phyloP scores from a whole-genome alignment of 495 filamentous ascomycete genomes.

The Stereocaulon alpinum region DNA sequence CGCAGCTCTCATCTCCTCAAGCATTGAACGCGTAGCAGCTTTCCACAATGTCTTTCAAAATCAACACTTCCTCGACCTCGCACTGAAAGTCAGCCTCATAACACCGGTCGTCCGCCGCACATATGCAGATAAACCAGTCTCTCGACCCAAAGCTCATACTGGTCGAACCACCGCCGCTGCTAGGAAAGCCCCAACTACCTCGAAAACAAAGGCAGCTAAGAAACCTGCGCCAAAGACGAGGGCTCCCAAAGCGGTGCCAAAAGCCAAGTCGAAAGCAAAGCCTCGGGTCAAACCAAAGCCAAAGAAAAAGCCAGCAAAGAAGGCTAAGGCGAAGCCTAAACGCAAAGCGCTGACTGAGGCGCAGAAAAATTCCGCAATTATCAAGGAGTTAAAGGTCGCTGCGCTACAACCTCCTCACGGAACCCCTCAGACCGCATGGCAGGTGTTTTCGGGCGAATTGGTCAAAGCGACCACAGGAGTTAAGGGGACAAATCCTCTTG shows the following conservation, averaged over 20 bases:
- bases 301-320: slow-evolving; percentile 16
- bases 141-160: slow-evolving; percentile 26
- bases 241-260: slow-evolving; percentile 9
- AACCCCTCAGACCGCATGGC: slow-evolving; percentile 15
- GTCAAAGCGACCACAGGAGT: not conserved
- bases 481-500: not conserved
- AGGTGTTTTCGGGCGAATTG: slow-evolving; percentile 24
- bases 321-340: slow-evolving; percentile 22
- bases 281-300: slow-evolving; percentile 15
- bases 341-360: slow-evolving; percentile 8
- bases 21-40: slow-evolving; percentile 18
- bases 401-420: slow-evolving; percentile 30
- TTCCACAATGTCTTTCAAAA: slow-evolving; percentile 1
- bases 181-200: slow-evolving; percentile 15
- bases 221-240: slow-evolving; percentile 14
- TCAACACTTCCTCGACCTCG: not conserved
- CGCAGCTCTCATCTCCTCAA: slow-evolving; percentile 8
- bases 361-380: not conserved
- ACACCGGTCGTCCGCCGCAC: slow-evolving; percentile 8
- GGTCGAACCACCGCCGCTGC: slow-evolving; percentile 19
- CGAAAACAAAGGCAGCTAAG: slow-evolving; percentile 15
- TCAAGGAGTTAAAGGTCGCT: slow-evolving; percentile 26
- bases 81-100: not conserved
- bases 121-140: slow-evolving; percentile 20
- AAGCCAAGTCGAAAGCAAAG: slow-evolving; percentile 17